Evolutionary conservation across 805 yeast genomes (phyloP).

Genomic region (Saccharomyces kudriavzevii): DNA sequence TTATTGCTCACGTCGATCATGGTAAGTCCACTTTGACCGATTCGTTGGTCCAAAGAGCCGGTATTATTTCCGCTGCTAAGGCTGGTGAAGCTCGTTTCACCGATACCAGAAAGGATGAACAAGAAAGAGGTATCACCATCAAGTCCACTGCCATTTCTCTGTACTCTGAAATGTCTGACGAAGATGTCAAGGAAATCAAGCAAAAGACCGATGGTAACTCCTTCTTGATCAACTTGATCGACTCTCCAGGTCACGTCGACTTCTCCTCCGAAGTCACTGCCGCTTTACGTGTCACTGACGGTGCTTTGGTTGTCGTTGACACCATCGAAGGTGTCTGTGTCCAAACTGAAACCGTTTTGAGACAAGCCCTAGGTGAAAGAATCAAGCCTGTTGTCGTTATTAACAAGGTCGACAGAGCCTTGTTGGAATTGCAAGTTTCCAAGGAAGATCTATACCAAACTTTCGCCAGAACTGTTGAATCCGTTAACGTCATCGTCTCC

Average conservation of each 20-base stretch:
- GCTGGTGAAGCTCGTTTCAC: conserved; percentile 99
- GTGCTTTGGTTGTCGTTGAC: conserved; percentile 98
- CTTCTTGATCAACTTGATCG: conserved; percentile 95
- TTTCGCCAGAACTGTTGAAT: conserved; percentile 96
- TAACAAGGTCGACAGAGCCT: conserved; percentile 99
- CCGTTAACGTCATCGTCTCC: conserved; percentile 95
- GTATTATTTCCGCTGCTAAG: conserved; percentile 98
- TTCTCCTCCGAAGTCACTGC: conserved; percentile 99
- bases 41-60: conserved; percentile 97
- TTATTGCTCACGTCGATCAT: conserved; percentile 99
- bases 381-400: conserved; percentile 96
- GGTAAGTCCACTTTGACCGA: conserved; percentile 99
- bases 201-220: conserved; percentile 82
- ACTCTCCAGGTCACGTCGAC: conserved; percentile 99
- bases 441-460: conserved; percentile 98
- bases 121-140: conserved; percentile 99
- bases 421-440: conserved; percentile 94
- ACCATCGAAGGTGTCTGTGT: conserved; percentile 99
- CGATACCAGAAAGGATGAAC: conserved; percentile 99
- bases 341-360: conserved; percentile 97
- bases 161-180: conserved; percentile 72
- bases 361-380: conserved; percentile 98
- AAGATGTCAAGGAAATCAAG: conserved; percentile 78
- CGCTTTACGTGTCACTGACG: conserved; percentile 98
- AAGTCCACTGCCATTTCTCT: conserved; percentile 97